Base-by-base conservation (phyloP, 306 rosid species). In the Rosa lucieae region DNA sequence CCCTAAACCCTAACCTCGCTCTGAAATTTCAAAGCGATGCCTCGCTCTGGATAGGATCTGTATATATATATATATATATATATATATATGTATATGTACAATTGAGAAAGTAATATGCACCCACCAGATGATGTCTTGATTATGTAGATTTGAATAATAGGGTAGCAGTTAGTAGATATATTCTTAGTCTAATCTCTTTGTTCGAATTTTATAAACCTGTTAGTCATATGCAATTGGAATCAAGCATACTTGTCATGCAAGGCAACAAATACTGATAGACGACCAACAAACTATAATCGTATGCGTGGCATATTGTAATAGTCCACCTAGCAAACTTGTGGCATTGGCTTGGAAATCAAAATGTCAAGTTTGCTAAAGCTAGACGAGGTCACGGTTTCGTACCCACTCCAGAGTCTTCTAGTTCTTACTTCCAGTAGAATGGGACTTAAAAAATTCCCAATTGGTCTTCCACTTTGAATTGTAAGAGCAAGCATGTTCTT, bases 371-470 rank as follows among this genome's bases (percentile, higher is more conserved):
- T 73, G 39, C 67, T 23, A 68, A 79, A 20, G 63, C 23, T 72
- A 49, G 70, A 32, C 48, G 26, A 23, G 47, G 69, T 37, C 26
- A 65, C 78, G 20, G 48, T 65, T 80, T 66, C 15, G 52, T 35
- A 73, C 67, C 67, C 18, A 65, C 69, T 80, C 52, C 51, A 67
- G 70, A 74, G 29, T 65, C 83, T 26, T 29, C 11, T 29, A 5
- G 68, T 62, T 13, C 61, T 73, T 35, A 37, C 67, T 48, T 21
- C 32, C 63, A 2, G 75, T 73, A 44, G 55, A 74, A 79, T 3
- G 18, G 40, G 42, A 32, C 56, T 13, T 10, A 12, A 53, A 21
- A 42, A 72, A 65, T 55, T 21, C 20, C 40, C 12, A 12, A 9
- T 29, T 73, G 37, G 59, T 67, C 53, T 77, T 78, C 71, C 61